Evolutionary conservation across 164 flowering plant genomes (phyloP).

Genomic region (Tetrastigma voinierianum): DNA sequence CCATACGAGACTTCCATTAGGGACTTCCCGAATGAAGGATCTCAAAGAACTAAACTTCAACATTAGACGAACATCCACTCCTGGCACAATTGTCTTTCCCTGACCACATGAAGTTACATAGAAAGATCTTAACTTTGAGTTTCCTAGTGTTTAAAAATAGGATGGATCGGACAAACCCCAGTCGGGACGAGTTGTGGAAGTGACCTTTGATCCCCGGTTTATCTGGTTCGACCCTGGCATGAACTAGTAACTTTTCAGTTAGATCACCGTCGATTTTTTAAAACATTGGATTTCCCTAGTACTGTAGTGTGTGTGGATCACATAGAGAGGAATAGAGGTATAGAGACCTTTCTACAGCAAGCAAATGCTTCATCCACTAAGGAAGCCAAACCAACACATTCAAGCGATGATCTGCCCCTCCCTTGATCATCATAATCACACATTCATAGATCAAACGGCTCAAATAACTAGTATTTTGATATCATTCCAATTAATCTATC

Average conservation of each 20-base stretch:
- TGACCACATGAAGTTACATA: constrained; percentile 51
- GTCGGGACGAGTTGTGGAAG: too few species aligned
- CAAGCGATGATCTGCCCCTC: constrained; percentile 83
- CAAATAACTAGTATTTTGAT: too few species aligned
- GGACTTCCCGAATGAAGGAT: constrained; percentile 47
- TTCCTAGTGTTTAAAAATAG: too few species aligned
- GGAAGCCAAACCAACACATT: constrained; percentile 64
- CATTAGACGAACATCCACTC: constrained; percentile 47
- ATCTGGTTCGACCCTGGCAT: too few species aligned
- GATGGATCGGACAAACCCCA: too few species aligned
- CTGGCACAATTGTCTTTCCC: constrained; percentile 71
- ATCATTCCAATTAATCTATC: too few species aligned
- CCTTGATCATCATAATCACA: constrained; percentile 58
- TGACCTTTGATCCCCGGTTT: too few species aligned
- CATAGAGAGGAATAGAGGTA: constrained; percentile 5
- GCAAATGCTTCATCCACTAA: constrained; percentile 66
- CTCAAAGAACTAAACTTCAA: constrained; percentile 42
- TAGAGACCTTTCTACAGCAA: constrained; percentile 55
- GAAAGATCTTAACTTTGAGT: background rate
- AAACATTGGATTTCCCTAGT: too few species aligned
- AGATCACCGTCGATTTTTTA: too few species aligned
- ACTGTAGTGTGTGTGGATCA: background rate
- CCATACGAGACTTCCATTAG: constrained; percentile 55
- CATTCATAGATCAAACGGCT: constrained; percentile 12
- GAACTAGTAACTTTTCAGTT: too few species aligned